Conservation (phyloP, 257 asterid species). For the Primulina tabacum region DNA sequence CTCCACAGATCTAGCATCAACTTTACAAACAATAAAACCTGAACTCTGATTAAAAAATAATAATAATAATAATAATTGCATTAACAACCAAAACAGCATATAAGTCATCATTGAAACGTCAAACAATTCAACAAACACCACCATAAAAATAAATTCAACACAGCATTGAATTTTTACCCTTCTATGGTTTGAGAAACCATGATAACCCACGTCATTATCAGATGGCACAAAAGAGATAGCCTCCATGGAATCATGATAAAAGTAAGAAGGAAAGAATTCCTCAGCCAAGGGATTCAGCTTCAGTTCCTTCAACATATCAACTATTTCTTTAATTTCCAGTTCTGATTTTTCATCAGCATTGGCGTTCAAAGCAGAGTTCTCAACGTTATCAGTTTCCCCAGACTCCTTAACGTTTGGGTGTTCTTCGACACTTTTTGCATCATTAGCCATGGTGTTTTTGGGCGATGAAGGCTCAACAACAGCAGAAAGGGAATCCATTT, state of each 20-base stretch:
- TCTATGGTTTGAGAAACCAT: constrained; percentile 48
- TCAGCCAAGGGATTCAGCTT: constrained; percentile 86
- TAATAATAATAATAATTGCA: background rate
- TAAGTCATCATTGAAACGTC: constrained; percentile 16
- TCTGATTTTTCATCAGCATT: constrained; percentile 56
- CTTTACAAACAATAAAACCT: constrained; percentile 19
- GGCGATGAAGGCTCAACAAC: constrained; percentile 41
- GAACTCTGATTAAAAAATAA: background rate
- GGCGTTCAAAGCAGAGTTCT: constrained; percentile 47
- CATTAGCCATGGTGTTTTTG: constrained; percentile 25
- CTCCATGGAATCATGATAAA: constrained; percentile 49
- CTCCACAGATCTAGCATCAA: background rate
- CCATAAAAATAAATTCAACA: background rate
- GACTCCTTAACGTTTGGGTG: constrained; percentile 39
- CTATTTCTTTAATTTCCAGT: constrained; percentile 58
- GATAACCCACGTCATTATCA: constrained; percentile 43
- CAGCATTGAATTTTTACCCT: constrained; percentile 53
- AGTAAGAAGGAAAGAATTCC: constrained; percentile 81
- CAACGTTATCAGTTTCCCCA: constrained; percentile 36
- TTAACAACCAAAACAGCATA: constrained; percentile 7
- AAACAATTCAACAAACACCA: constrained; percentile 18
- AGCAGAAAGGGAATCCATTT: constrained; percentile 37
- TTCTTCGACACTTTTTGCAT: constrained; percentile 30
- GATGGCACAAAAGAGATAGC: constrained; percentile 42
- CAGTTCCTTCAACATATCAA: constrained; percentile 62